These are phyloP conservation scores for Cladophialophora bantiana DNA, from an alignment of 2,329 filamentous ascomycete species.

Conservation along the genomic window DNA sequence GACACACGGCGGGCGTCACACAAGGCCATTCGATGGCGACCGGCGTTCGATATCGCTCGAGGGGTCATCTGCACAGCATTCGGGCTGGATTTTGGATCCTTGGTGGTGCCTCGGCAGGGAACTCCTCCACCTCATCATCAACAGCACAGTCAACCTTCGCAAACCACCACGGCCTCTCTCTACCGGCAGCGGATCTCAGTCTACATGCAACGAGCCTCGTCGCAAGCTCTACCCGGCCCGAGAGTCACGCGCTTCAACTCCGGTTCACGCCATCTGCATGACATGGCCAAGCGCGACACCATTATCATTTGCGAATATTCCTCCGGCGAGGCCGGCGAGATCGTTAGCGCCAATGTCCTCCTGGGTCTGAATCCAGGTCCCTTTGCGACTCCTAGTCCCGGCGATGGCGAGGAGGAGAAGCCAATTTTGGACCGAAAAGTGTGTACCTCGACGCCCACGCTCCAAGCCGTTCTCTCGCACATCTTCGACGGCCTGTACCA, in stretches of 20 bases:
- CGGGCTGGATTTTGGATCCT: constrained; percentile 25
- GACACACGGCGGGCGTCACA: constrained; percentile 15
- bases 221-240: constrained; percentile 7
- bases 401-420: not conserved
- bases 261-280: constrained; percentile 2
- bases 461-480: constrained; percentile 21
- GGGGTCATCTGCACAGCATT: constrained; percentile 26
- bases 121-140: not conserved
- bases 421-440: not conserved
- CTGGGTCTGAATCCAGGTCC: constrained; percentile 16
- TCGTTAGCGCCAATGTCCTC: constrained; percentile 13
- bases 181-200: constrained; percentile 25
- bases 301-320: constrained; percentile 29
- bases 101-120: constrained; percentile 1
- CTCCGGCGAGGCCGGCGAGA: constrained; percentile 18
- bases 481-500: constrained; percentile 22
- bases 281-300: constrained; percentile 24
- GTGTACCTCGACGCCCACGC: not conserved
- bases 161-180: constrained; percentile 3
- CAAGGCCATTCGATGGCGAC: constrained; percentile 28
- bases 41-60: constrained; percentile 24
- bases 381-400: not conserved
- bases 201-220: constrained; percentile 26
- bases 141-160: not conserved
- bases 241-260: constrained; percentile 22